These are phyloP conservation scores for Heimioporus sp. DNA, from an alignment of 768 basidiomycete species.

Conservation along the genomic window DNA sequence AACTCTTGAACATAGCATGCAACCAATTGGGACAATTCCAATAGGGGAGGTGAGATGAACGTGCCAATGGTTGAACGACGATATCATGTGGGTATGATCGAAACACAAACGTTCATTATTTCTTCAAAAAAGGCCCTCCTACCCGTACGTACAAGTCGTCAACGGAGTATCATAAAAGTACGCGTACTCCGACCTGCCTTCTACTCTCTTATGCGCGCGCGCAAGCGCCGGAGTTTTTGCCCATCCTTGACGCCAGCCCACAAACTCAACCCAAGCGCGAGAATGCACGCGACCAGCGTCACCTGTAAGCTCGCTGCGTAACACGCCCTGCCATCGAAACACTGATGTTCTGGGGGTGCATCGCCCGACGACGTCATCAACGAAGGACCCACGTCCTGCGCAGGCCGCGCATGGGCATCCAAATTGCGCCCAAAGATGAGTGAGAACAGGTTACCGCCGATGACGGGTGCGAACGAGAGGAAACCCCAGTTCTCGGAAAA, in stretches of 20 bases:
- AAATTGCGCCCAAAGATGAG: constrained; percentile 78
- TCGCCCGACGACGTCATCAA: constrained; percentile 6
- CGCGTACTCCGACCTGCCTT: too few species aligned
- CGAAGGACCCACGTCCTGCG: not conserved
- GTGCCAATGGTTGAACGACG: too few species aligned
- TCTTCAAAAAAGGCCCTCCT: too few species aligned
- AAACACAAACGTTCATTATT: too few species aligned
- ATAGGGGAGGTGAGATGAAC: too few species aligned
- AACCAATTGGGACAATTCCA: too few species aligned
- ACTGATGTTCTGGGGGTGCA: constrained; percentile 40
- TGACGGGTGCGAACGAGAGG: constrained; percentile 69
- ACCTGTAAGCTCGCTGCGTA: constrained; percentile 59
- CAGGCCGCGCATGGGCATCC: constrained; percentile 57
- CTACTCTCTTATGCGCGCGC: too few species aligned
- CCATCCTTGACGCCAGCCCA: constrained; percentile 38
- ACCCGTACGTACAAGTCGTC: too few species aligned
- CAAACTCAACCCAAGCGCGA: constrained; percentile 36
- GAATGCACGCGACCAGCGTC: constrained; percentile 36
- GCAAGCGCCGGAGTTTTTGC: not conserved
- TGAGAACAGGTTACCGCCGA: constrained; percentile 81
- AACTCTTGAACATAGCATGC: too few species aligned
- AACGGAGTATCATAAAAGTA: too few species aligned
- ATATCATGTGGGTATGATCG: too few species aligned
- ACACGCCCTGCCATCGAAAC: constrained; percentile 56
- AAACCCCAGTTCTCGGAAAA: constrained; percentile 89